A percentile compares a stretch with the other conserved stretches of the same genome.
phyloP scores from a whole-genome alignment of 1,284 basidiomycete species.

The Amylostereum chailletii region DNA sequence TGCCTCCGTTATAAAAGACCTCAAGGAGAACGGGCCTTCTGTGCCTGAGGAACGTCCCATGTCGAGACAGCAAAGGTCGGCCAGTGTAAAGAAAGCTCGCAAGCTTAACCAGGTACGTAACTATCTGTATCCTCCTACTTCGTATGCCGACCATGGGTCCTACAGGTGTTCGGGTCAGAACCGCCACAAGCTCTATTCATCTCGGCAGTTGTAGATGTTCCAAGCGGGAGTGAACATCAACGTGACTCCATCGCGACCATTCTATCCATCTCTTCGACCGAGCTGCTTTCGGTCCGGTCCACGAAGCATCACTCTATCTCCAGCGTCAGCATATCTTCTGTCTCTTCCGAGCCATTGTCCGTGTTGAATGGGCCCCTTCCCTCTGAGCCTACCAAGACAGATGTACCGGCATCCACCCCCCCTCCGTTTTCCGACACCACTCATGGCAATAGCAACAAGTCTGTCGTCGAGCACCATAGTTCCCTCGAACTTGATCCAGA shows the following conservation, averaged over 20 bases:
- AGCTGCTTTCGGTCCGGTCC: constrained; percentile 5
- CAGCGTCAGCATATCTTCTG: constrained; percentile 12
- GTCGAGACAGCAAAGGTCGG: constrained; percentile 24
- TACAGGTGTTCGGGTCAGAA: constrained; percentile 39
- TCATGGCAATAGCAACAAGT: too few relatives aligned
- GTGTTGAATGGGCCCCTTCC: neutral
- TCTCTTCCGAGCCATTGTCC: constrained; percentile 12
- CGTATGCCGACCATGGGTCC: neutral
- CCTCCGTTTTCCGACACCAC: too few relatives aligned
- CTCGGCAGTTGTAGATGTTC: constrained; percentile 9
- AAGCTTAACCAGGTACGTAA: constrained; percentile 39
- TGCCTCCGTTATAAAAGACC: constrained; percentile 1
- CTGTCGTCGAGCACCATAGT: neutral
- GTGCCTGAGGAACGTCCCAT: constrained; percentile 9
- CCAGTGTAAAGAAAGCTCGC: constrained; percentile 34
- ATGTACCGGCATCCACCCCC: too few relatives aligned
- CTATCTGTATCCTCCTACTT: neutral
- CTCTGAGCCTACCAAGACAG: neutral
- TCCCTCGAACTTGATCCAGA: neutral
- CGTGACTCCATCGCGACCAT: constrained; percentile 21
- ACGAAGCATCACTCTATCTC: constrained; percentile 6
- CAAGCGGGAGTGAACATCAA: neutral
- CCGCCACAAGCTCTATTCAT: constrained; percentile 27
- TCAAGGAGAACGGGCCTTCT: neutral
- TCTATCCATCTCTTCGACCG: constrained; percentile 19